These are phyloP conservation scores for Fistulinella prunicolor DNA, from an alignment of 768 basidiomycete species.

Conservation along the genomic window DNA sequence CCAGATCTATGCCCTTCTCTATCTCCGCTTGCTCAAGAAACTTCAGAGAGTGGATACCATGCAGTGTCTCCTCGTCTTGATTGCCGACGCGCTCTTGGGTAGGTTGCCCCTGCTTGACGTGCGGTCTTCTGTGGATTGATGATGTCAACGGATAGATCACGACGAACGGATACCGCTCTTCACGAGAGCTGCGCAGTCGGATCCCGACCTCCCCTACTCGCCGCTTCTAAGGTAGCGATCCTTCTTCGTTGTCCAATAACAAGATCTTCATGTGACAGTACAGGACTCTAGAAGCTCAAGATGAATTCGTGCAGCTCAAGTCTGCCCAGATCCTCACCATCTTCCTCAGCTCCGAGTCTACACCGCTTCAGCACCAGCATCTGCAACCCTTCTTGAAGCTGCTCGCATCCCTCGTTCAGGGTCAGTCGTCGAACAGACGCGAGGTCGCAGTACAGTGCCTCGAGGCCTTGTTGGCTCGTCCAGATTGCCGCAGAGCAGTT, in stretches of 20 bases:
- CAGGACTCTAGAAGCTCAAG: constrained; percentile 79
- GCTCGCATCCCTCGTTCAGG: constrained; percentile 61
- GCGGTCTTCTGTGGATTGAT: background rate
- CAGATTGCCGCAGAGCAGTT: constrained; percentile 73
- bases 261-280: constrained; percentile 4
- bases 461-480: constrained; percentile 78
- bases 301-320: constrained; percentile 95
- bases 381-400: constrained; percentile 58
- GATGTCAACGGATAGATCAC: constrained; percentile 52
- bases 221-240: constrained; percentile 66
- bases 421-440: constrained; percentile 60
- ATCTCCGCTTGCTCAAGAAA: constrained; percentile 85
- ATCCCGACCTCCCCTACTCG: constrained; percentile 76
- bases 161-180: constrained; percentile 85
- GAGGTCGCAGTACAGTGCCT: constrained; percentile 93
- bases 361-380: constrained; percentile 48
- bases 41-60: constrained; percentile 83
- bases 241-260: background rate
- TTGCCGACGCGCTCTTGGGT: constrained; percentile 87
- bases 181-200: constrained; percentile 54
- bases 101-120: constrained; percentile 18
- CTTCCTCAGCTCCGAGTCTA: constrained; percentile 62
- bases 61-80: constrained; percentile 81
- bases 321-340: constrained; percentile 84
- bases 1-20: constrained; percentile 78